Base-by-base conservation (phyloP, 495 filamentous ascomycete species). In the Trichodelitschia bisporula region DNA sequence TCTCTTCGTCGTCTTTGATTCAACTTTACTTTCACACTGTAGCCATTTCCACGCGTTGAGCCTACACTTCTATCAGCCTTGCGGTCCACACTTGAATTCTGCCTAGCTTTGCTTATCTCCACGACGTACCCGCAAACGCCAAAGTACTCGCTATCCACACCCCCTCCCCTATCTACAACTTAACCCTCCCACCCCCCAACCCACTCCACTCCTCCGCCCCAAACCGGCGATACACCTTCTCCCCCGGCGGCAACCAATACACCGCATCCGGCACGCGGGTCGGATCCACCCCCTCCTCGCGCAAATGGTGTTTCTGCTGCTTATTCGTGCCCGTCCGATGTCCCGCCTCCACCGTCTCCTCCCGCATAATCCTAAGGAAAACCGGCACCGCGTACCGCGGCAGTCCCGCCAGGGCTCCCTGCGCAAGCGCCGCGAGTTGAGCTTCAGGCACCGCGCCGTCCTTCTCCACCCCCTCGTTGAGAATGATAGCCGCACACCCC, bases 301-400 rank as follows among this genome's bases (percentile, higher is more conserved):
- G 55, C 34, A 93, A 46, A 0, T 53, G 46, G 39, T 70, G 61
- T 47, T 77, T 93, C 46, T 82, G 70, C 44, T 86, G 76, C 18
- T 38, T 41, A 33, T 20, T 16, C 28, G 13, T 25, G 11, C 33
- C 33, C 35, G 32, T 21, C 5, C n/a, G 10, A 28, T 17, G 13
- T 17, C 27, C 27, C 57, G 62, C 18, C 65, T n/a, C n/a, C 69
- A 23, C 69, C 75, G 1, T 48, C 54, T 0, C 58, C 76, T 3
- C 80, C 80, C 18, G 54, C 62, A 15, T n/a, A 0, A 80, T 44
- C 3, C 82, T 59, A 26, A 93, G 29, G 47, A 90, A 93, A 1
- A 84, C 37, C 1, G 82, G 82, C 1, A 73, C 59, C 0, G 78
- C 77, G 38, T 73, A 91, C 6, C 60, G 59, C 0, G 82, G 78